Evolutionary conservation across 2,329 filamentous ascomycete genomes (phyloP).

Genomic region (Epichloe glyceriae): DNA sequence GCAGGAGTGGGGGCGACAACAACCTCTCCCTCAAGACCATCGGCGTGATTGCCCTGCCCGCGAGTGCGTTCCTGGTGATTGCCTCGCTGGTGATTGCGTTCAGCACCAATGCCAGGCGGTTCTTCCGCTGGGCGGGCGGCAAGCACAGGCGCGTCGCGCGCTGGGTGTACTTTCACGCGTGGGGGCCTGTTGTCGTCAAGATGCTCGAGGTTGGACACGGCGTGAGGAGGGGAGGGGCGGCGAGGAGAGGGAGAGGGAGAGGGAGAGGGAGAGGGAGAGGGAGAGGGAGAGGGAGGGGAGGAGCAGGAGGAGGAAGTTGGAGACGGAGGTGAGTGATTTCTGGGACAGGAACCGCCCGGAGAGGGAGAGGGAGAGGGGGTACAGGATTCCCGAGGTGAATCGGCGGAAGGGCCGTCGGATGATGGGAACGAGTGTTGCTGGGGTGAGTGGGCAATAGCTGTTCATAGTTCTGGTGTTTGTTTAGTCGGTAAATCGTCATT

Average conservation of each 20-base stretch:
- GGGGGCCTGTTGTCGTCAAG: conserved; percentile 11
- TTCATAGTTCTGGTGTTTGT: too few species aligned
- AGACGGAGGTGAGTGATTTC: conserved; percentile 26
- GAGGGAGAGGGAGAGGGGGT: conserved; percentile 27
- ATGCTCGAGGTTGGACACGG: conserved; percentile 1
- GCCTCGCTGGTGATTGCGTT: conserved; percentile 42
- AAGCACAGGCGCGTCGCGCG: conserved; percentile 6
- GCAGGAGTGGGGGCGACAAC: conserved; percentile 41
- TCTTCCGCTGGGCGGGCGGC: conserved; percentile 15
- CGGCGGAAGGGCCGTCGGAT: conserved; percentile 9
- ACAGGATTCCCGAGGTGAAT: conserved; percentile 27
- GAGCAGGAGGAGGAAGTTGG: conserved; percentile 11
- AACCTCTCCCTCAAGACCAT: conserved; percentile 31
- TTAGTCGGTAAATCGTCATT: too few species aligned
- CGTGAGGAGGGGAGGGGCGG: conserved; percentile 10
- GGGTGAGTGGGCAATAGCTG: too few species aligned
- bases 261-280: too few species aligned
- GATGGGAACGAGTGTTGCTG: neutral
- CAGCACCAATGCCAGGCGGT: conserved; percentile 30
- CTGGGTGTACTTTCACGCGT: conserved; percentile 13
- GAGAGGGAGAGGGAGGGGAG: conserved; percentile 6
- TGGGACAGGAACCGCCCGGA: conserved; percentile 27
- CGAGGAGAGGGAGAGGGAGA: conserved; percentile 5
- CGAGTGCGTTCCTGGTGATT: conserved; percentile 34
- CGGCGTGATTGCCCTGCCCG: conserved; percentile 34